Percentiles rank a stretch among this genome's conserved stretches.
Conservation (phyloP, 805 yeast species). For the Cyberlindnera japonica region DNA sequence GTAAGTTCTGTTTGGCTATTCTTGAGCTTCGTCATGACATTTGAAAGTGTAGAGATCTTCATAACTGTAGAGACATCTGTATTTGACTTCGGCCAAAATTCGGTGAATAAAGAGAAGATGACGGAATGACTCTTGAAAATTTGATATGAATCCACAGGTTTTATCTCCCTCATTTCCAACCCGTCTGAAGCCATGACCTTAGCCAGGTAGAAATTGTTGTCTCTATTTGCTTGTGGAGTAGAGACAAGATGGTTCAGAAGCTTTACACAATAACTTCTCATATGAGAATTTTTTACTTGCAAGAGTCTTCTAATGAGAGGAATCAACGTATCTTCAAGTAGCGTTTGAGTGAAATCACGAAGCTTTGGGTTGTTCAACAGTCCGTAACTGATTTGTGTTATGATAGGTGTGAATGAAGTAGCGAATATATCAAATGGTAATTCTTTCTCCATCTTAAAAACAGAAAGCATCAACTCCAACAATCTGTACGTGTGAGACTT, state of each 20-base stretch:
- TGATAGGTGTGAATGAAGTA: background rate
- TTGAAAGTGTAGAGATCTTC: slow-evolving; percentile 4
- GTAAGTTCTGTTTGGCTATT: background rate
- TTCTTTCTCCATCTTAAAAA: slow-evolving; percentile 3
- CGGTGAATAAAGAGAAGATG: background rate
- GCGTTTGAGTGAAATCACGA: background rate
- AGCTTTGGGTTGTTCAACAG: slow-evolving; percentile 10
- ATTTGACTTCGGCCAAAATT: slow-evolving; percentile 5
- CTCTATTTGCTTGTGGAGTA: background rate
- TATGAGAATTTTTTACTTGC: background rate
- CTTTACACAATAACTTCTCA: background rate
- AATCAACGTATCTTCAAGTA: slow-evolving; percentile 2
- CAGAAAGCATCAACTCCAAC: slow-evolving; percentile 8
- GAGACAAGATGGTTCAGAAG: slow-evolving; percentile 6
- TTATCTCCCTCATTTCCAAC: slow-evolving; percentile 14
- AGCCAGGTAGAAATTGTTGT: slow-evolving; percentile 1
- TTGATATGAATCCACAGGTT: slow-evolving; percentile 4
- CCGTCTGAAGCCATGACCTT: slow-evolving; percentile 13
- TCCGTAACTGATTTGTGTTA: slow-evolving; percentile 9
- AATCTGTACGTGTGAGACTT: background rate
- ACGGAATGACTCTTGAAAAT: slow-evolving; percentile 5
- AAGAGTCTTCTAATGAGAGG: slow-evolving; percentile 1
- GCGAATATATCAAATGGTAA: background rate
- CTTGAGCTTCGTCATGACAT: slow-evolving; percentile 10
- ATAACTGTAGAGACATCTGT: background rate